Percentiles rank a stretch among this genome's conserved stretches.
Evolutionary conservation across 768 basidiomycete species (phyloP).

Genomic region (Leccinellum rugosiceps): DNA sequence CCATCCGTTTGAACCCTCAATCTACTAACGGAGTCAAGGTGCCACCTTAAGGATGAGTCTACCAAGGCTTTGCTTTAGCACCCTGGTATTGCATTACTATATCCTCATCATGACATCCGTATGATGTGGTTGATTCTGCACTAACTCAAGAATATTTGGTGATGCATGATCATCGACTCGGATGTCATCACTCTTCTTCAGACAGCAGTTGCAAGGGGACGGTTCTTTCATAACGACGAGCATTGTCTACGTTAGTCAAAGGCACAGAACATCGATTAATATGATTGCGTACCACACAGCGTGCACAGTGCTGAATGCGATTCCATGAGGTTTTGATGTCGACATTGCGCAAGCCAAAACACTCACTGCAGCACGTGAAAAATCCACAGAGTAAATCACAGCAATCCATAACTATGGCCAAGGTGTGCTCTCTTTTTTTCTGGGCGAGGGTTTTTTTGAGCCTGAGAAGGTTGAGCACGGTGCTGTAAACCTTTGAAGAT

Average conservation of each 20-base stretch:
- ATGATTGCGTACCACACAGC: slow-evolving; percentile 12
- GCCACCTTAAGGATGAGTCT: background rate
- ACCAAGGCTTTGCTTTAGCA: slow-evolving; percentile 12
- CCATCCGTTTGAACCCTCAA: background rate
- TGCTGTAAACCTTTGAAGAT: too few relatives aligned
- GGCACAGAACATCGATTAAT: background rate
- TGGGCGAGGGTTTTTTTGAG: too few relatives aligned
- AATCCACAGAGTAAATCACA: slow-evolving; percentile 23
- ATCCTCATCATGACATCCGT: slow-evolving; percentile 3
- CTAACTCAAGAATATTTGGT: background rate
- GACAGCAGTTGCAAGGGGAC: slow-evolving; percentile 14
- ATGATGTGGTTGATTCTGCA: slow-evolving; percentile 18
- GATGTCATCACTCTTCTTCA: slow-evolving; percentile 6
- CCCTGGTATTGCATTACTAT: slow-evolving; percentile 17
- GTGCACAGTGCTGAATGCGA: slow-evolving; percentile 6
- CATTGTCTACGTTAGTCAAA: background rate
- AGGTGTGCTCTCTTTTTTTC: background rate
- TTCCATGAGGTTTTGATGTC: background rate
- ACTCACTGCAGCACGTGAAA: slow-evolving; percentile 21
- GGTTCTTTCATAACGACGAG: slow-evolving; percentile 7
- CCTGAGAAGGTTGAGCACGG: too few relatives aligned
- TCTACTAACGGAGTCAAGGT: background rate
- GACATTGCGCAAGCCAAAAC: background rate
- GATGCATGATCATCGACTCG: background rate
- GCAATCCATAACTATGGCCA: slow-evolving; percentile 16